phyloP scores from a whole-genome alignment of 345 rosid species.

The Camelina sativa region DNA sequence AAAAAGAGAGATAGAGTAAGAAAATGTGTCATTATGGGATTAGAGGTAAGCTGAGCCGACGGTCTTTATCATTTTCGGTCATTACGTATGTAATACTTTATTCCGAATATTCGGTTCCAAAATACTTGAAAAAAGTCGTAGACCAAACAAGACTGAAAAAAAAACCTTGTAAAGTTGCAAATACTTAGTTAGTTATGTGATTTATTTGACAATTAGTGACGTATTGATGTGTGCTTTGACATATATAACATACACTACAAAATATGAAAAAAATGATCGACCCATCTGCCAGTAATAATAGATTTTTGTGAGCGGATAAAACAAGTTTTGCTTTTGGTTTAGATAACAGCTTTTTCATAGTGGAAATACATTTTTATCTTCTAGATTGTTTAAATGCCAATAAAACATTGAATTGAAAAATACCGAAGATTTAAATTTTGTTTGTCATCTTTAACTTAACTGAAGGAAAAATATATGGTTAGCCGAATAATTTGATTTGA shows the following conservation, averaged over 20 bases:
- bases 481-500: no score
- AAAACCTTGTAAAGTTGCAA: not conserved
- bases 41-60: slow-evolving; percentile 14
- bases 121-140: not conserved
- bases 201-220: not conserved
- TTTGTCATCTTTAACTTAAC: no score
- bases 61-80: not conserved
- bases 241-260: not conserved
- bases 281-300: not conserved
- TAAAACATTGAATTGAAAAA: not conserved
- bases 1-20: not conserved
- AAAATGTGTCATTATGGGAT: slow-evolving; percentile 15
- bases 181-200: no score
- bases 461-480: no score
- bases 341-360: slow-evolving; percentile 5
- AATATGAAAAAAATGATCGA: not conserved
- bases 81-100: slow-evolving; percentile 8
- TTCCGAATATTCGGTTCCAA: slow-evolving; percentile 28
- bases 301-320: not conserved
- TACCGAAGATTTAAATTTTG: not conserved
- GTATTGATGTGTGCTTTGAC: not conserved
- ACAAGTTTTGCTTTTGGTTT: not conserved
- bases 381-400: not conserved
- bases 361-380: not conserved
- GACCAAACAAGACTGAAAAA: no score